Conservation (phyloP, 2,329 filamentous ascomycete genomes). For the Aulographum hederae region DNA sequence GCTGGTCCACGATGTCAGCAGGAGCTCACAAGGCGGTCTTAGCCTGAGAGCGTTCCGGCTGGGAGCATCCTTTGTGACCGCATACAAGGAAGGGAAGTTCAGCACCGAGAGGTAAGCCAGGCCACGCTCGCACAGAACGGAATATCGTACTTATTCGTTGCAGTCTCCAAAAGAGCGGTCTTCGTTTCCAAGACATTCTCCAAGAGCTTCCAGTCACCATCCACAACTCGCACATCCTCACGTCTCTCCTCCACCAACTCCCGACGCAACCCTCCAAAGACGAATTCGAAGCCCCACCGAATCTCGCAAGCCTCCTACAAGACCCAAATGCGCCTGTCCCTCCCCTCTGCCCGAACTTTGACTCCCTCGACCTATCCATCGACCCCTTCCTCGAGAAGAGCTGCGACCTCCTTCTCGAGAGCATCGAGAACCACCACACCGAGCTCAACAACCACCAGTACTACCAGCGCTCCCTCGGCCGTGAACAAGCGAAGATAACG, state of each 20-base stretch:
- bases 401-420: conserved; percentile 86
- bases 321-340: conserved; percentile 37
- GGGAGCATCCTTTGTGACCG: conserved; percentile 70
- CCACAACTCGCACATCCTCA: conserved; percentile 95
- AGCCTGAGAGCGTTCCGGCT: conserved; percentile 84
- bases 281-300: conserved; percentile 58
- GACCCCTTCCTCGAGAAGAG: conserved; percentile 98
- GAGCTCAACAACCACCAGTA: conserved; percentile 98
- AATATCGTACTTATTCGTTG: too few species aligned
- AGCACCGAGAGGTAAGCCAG: conserved; percentile 69
- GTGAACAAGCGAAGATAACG: conserved; percentile 91
- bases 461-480: conserved; percentile 83
- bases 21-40: conserved; percentile 79
- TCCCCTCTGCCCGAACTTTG: conserved; percentile 73
- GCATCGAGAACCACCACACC: conserved; percentile 94
- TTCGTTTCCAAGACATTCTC: conserved; percentile 87
- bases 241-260: conserved; percentile 84
- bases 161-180: conserved; percentile 84
- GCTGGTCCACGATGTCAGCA: conserved; percentile 86
- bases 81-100: conserved; percentile 95
- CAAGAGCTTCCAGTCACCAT: conserved; percentile 75
- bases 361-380: conserved; percentile 79
- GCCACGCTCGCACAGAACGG: too few species aligned
- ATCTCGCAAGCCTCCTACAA: conserved; percentile 58
- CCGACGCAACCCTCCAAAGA: conserved; percentile 46